Base-by-base conservation (phyloP, 345 rosid species). In the Dovyalis caffra region DNA sequence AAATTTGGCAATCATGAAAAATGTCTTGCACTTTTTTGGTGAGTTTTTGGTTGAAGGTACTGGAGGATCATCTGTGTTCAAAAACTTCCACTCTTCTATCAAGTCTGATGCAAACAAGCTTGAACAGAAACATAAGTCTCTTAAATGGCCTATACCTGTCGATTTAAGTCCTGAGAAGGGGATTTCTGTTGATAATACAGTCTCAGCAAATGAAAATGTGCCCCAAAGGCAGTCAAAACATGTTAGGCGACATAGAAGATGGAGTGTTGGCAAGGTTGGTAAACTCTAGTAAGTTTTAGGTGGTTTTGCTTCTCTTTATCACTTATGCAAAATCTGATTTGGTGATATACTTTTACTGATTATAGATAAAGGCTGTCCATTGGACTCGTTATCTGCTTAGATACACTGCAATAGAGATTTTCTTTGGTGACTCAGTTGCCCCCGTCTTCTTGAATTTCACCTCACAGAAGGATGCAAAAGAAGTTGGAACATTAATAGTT, bases 371-470 rank as follows among this genome's bases (percentile, higher is more conserved):
- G 85, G 81, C 92, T 72, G 95, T 92, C 69, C 95, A 91, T 64
- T 95, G 94, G 95, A 91, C 95, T 76, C 95, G 99, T 51, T 91
- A 92, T 92, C 85, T 95, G 83, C 99, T 95, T 80, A 88, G 92
- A 66, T 91, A 91, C 87, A 95, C 97, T 77, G 94, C 97, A 32
- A 74, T 90, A 70, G 97, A 91, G 89, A 78, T 95, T 82, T 91
- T 91, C 86, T 95, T 92, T 77, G 62, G 86, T 72, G 92, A 87
- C 80, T 92, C 94, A 5, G 82, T 85, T 37, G 87, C 97, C 58
- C 95, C 99, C 31, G 51, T 89, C 60, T 95, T 95, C 83, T 72
- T 95, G 47, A 92, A 92, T 86, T 95, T 95, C 53, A 77, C 90
- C 65, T 88, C 95, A 8, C 90, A 60, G 69, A 92, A 89, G 87